Evolutionary conservation across 2,329 filamentous ascomycete species (phyloP).

Genomic region (Phaeophleospora eucalypticola): DNA sequence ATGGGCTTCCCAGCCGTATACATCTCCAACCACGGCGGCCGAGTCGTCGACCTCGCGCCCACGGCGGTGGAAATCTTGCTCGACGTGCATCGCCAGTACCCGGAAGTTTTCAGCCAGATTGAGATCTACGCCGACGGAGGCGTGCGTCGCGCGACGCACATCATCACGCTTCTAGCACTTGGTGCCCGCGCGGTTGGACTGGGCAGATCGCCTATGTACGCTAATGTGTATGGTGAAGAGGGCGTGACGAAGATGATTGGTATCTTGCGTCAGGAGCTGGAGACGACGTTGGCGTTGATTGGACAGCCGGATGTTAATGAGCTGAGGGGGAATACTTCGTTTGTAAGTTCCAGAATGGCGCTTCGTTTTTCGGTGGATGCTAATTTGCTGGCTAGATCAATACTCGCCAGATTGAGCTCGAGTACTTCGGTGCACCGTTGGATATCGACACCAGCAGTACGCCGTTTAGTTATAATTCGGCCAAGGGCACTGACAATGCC

Average conservation of each 20-base stretch:
- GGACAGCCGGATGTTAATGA: constrained; percentile 13
- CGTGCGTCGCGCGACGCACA: constrained; percentile 35
- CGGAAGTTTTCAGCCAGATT: constrained; percentile 37
- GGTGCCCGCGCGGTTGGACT: constrained; percentile 43
- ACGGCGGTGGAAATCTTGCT: constrained; percentile 71
- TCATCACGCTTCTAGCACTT: constrained; percentile 37
- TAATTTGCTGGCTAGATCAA: constrained; percentile 8
- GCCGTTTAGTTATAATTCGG: not conserved
- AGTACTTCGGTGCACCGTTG: constrained; percentile 12
- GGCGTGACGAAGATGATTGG: constrained; percentile 49
- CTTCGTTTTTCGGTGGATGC: too few relatives aligned
- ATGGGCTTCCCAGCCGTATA: constrained; percentile 38
- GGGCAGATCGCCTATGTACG: constrained; percentile 50
- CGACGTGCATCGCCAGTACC: constrained; percentile 61
- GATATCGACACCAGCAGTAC: constrained; percentile 1
- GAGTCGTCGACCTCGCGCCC: constrained; percentile 48
- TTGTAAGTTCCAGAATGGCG: too few relatives aligned
- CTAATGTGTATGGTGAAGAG: constrained; percentile 54
- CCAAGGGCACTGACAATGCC: not conserved
- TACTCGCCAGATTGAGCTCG: constrained; percentile 14
- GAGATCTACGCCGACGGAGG: constrained; percentile 41
- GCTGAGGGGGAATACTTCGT: constrained; percentile 13
- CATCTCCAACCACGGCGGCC: constrained; percentile 42
- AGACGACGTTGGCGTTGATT: constrained; percentile 18
- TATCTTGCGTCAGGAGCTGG: constrained; percentile 12